Conservation (phyloP, 805 yeast genomes). For the Alloascoidea africana region DNA sequence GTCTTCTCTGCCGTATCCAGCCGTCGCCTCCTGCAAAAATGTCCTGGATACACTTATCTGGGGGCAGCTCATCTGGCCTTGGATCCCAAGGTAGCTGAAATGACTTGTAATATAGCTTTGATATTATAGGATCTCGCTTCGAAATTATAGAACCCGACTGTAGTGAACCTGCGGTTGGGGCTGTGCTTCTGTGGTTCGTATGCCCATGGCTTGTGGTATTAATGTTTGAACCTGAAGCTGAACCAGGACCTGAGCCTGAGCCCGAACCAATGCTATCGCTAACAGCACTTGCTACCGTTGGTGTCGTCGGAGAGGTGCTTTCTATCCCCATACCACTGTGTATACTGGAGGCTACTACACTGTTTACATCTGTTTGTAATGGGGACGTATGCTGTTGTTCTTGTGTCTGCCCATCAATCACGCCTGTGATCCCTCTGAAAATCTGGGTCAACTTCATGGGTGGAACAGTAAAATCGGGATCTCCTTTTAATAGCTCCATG, state of each 20-base stretch:
- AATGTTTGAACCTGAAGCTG: no score
- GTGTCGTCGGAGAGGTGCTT: neutral
- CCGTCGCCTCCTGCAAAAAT: constrained; percentile 48
- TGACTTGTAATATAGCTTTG: constrained; percentile 33
- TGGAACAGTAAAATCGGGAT: constrained; percentile 22
- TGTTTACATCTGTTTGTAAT: no score
- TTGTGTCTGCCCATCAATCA: constrained; percentile 4
- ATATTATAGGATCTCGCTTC: constrained; percentile 32
- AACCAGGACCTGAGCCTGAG: no score
- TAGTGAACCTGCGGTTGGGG: no score
- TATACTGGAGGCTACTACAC: no score
- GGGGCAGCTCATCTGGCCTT: constrained; percentile 37
- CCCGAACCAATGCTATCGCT: no score
- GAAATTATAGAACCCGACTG: no score
- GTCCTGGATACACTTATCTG: constrained; percentile 51
- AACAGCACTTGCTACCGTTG: no score
- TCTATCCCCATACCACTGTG: no score
- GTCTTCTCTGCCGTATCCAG: constrained; percentile 10
- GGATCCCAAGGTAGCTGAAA: constrained; percentile 47
- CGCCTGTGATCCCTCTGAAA: constrained; percentile 27
- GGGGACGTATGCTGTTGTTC: neutral
- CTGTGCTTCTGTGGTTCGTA: no score
- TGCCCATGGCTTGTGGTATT: no score
- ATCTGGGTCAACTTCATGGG: constrained; percentile 14
- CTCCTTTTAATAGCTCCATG: constrained; percentile 22